phyloP scores from a whole-genome alignment of 2,329 filamentous ascomycete genomes.

The Colletotrichum horii region DNA sequence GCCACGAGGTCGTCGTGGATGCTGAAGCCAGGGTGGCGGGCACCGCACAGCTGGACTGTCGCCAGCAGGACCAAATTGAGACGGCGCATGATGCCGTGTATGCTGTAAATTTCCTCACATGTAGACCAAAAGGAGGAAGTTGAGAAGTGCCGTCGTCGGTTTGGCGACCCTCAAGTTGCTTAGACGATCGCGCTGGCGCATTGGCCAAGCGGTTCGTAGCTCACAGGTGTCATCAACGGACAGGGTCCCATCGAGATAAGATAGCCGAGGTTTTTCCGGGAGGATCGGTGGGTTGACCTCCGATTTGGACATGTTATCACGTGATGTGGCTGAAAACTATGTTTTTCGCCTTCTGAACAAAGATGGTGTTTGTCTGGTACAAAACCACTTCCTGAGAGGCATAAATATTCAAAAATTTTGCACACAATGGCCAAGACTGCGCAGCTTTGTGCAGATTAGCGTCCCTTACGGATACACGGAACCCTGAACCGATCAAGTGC shows the following conservation, averaged over 20 bases:
- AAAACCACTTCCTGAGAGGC: too few species aligned
- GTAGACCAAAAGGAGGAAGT: conserved; percentile 21
- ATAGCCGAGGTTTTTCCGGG: conserved; percentile 9
- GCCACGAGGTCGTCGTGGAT: conserved; percentile 88
- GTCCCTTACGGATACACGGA: too few species aligned
- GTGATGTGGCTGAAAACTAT: too few species aligned
- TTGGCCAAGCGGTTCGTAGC: conserved; percentile 1
- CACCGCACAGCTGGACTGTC: conserved; percentile 48
- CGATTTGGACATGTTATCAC: background rate
- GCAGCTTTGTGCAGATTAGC: too few species aligned
- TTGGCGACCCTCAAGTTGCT: background rate
- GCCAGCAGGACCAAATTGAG: conserved; percentile 49
- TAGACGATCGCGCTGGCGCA: background rate
- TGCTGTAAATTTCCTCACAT: conserved; percentile 36
- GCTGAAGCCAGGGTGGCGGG: conserved; percentile 70
- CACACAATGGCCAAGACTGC: too few species aligned
- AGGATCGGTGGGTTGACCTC: background rate
- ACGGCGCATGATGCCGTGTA: conserved; percentile 55
- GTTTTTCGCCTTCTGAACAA: too few species aligned
- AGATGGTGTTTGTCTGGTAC: too few species aligned
- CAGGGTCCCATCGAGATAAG: background rate
- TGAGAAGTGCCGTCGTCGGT: background rate
- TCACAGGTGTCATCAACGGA: conserved; percentile 23
- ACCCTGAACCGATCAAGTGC: too few species aligned
- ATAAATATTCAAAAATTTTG: too few species aligned